Evolutionary conservation across 768 basidiomycete species (phyloP).

Genomic region (Dioszegia aurantiaca): DNA sequence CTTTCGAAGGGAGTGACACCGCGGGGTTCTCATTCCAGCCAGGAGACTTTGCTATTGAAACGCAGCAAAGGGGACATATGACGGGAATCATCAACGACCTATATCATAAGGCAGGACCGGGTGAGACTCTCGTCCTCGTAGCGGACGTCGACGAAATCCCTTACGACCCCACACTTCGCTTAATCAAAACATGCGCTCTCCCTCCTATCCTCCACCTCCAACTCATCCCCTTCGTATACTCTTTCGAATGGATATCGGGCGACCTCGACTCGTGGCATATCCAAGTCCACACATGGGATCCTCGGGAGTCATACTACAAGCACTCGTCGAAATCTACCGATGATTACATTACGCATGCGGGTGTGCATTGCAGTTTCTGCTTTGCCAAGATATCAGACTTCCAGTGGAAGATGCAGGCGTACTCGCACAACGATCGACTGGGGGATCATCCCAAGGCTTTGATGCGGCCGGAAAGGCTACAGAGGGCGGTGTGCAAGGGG

Average conservation of each 20-base stretch:
- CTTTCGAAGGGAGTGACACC: slow-evolving; percentile 3
- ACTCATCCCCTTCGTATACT: slow-evolving; percentile 12
- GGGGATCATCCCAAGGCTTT: slow-evolving; percentile 25
- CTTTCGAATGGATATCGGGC: slow-evolving; percentile 12
- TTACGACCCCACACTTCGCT: slow-evolving; percentile 8
- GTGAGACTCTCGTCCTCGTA: slow-evolving; percentile 5
- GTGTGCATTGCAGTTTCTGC: slow-evolving; percentile 39
- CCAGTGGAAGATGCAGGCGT: slow-evolving; percentile 34
- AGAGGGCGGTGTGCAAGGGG: slow-evolving; percentile 28
- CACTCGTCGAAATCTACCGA: slow-evolving; percentile 14
- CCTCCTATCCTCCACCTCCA: slow-evolving; percentile 13
- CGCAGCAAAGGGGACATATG: slow-evolving; percentile 8
- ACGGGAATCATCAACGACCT: slow-evolving; percentile 11
- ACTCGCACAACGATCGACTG: slow-evolving; percentile 38
- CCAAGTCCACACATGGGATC: slow-evolving; percentile 11
- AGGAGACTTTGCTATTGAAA: slow-evolving; percentile 10
- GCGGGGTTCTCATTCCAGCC: slow-evolving; percentile 3
- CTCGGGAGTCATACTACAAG: slow-evolving; percentile 10
- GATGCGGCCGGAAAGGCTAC: slow-evolving; percentile 5
- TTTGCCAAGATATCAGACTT: slow-evolving; percentile 30
- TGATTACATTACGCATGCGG: slow-evolving; percentile 19
- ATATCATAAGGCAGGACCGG: not conserved
- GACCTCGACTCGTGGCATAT: slow-evolving; percentile 15
- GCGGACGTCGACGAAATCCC: slow-evolving; percentile 15
- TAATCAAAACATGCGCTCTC: slow-evolving; percentile 9